phyloP scores from a whole-genome alignment of 129 eudicot genomes.

The Chrysanthemum seticuspe region DNA sequence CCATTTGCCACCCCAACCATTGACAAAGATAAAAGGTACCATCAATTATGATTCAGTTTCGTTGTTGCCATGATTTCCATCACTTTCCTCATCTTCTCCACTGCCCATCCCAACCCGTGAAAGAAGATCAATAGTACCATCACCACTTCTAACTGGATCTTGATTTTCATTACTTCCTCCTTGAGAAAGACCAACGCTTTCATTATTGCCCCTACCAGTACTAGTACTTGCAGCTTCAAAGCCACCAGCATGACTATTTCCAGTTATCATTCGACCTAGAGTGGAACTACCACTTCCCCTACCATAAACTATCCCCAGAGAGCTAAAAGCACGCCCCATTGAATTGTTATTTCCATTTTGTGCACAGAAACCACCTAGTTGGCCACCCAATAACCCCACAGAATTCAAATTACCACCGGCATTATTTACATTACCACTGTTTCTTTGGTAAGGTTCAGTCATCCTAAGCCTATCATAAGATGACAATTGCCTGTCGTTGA shows the following conservation, averaged over 20 bases:
- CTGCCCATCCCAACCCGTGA: conserved; percentile 20
- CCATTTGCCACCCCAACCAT: background rate
- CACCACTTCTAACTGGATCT: background rate
- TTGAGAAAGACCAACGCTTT: conserved; percentile 6
- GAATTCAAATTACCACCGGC: conserved; percentile 5
- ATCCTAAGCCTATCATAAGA: background rate
- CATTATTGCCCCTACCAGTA: conserved; percentile 1
- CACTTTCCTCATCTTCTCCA: conserved; percentile 8
- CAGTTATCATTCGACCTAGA: background rate
- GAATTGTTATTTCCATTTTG: background rate
- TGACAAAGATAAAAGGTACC: conserved; percentile 18
- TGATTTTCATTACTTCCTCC: conserved; percentile 8
- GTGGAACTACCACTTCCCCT: conserved; percentile 3
- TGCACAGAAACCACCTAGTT: background rate
- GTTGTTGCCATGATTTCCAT: background rate
- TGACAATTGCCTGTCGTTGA: background rate
- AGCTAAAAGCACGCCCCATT: background rate
- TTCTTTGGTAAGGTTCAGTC: background rate
- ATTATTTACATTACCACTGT: background rate
- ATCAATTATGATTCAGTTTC: conserved; percentile 1
- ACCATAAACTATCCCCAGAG: background rate
- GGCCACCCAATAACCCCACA: background rate
- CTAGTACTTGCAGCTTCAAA: background rate
- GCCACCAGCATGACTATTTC: background rate
- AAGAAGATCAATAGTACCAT: conserved; percentile 31